These are phyloP conservation scores for Cyberlindnera euphorbiiphila DNA, from an alignment of 805 yeast species.

Conservation along the genomic window DNA sequence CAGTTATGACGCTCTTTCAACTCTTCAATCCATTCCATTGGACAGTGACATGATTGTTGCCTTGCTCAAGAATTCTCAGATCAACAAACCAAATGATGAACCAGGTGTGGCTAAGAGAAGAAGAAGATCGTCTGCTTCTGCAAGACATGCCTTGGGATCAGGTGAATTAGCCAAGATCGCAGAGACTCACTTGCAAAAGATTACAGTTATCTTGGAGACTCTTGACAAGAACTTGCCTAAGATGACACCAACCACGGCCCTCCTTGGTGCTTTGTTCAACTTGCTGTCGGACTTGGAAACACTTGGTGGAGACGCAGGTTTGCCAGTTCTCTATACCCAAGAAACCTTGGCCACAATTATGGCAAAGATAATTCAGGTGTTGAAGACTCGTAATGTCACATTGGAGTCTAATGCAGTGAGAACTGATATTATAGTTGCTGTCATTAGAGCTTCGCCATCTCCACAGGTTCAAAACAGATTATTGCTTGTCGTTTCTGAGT, in stretches of 20 bases:
- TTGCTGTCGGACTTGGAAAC: constrained; percentile 74
- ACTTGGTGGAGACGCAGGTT: constrained; percentile 83
- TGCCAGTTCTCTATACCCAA: constrained; percentile 88
- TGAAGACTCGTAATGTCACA: constrained; percentile 39
- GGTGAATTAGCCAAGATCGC: constrained; percentile 70
- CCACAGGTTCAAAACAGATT: constrained; percentile 94
- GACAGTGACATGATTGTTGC: constrained; percentile 54
- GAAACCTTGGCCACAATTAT: constrained; percentile 87
- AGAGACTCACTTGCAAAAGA: constrained; percentile 67
- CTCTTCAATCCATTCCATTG: constrained; percentile 52
- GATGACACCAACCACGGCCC: constrained; percentile 36
- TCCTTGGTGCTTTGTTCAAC: constrained; percentile 52
- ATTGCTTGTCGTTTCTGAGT: constrained; percentile 76
- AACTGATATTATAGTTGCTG: constrained; percentile 86
- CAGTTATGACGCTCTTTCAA: constrained; percentile 49
- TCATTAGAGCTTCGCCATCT: constrained; percentile 82
- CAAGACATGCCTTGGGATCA: constrained; percentile 72
- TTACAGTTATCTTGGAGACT: constrained; percentile 77
- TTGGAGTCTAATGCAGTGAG: constrained; percentile 67
- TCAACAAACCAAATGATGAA: constrained; percentile 40
- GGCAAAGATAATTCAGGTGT: constrained; percentile 57
- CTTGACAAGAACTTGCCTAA: constrained; percentile 47
- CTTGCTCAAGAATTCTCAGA: constrained; percentile 55
- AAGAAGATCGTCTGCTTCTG: constrained; percentile 73
- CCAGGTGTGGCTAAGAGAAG: constrained; percentile 67